These are phyloP conservation scores for Tricholoma terreum DNA, from an alignment of 768 basidiomycete species.

Conservation along the genomic window DNA sequence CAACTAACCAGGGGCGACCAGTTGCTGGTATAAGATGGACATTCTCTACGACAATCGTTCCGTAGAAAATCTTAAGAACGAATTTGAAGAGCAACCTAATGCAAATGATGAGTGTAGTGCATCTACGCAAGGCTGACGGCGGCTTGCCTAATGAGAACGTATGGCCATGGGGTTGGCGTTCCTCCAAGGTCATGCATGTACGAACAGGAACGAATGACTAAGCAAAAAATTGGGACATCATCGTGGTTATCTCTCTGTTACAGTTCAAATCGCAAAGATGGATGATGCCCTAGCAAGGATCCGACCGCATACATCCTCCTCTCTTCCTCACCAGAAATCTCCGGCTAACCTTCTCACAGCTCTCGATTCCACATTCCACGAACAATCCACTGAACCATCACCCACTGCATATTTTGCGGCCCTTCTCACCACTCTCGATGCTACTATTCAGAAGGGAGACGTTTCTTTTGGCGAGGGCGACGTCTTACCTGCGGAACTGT, in stretches of 20 bases:
- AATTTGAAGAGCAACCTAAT: constrained; percentile 68
- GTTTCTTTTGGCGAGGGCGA: constrained; percentile 58
- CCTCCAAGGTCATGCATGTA: constrained; percentile 19
- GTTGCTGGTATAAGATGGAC: constrained; percentile 64
- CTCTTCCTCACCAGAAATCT: constrained; percentile 82
- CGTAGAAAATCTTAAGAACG: constrained; percentile 90
- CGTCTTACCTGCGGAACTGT: constrained; percentile 78
- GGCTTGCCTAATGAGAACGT: constrained; percentile 60
- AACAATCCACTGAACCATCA: constrained; percentile 62
- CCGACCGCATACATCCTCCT: constrained; percentile 78
- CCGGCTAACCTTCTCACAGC: constrained; percentile 84
- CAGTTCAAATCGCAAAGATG: too few relatives aligned
- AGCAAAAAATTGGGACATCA: constrained; percentile 21
- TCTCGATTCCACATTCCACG: constrained; percentile 75
- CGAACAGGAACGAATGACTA: constrained; percentile 22
- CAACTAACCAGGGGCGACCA: constrained; percentile 68
- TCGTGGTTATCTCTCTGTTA: too few relatives aligned
- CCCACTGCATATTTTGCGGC: constrained; percentile 96
- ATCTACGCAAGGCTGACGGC: not conserved
- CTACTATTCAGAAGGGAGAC: constrained; percentile 63
- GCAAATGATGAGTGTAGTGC: not conserved
- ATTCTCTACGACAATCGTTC: constrained; percentile 83
- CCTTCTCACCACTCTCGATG: constrained; percentile 79
- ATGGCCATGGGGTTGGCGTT: constrained; percentile 54
- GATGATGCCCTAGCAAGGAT: constrained; percentile 79